A percentile compares a stretch with the other conserved stretches of the same genome.
phyloP scores from a whole-genome alignment of 2,329 filamentous ascomycete species.

The Trichophyton benhamiae region DNA sequence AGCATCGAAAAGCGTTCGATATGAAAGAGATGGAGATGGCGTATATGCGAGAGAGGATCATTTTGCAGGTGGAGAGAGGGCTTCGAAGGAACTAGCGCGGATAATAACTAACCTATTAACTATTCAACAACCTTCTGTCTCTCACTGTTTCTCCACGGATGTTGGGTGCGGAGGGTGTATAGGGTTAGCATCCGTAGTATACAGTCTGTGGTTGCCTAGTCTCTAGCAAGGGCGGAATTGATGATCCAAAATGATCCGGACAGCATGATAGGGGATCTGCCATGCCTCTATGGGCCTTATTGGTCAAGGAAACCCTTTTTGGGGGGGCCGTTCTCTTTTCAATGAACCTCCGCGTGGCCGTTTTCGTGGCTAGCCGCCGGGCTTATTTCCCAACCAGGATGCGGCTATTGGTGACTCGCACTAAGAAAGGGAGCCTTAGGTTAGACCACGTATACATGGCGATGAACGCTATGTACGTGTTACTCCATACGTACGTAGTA shows the following conservation, averaged over 20 bases:
- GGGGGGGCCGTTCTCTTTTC: not conserved
- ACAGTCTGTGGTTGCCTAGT: not conserved
- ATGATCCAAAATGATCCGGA: not conserved
- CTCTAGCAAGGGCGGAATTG: not conserved
- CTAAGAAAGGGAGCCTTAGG: not conserved
- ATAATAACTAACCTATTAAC: not conserved
- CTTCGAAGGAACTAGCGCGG: not conserved
- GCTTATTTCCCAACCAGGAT: not conserved
- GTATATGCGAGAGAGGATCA: not conserved
- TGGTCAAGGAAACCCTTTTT: not conserved
- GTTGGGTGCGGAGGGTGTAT: not conserved
- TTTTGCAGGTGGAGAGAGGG: not conserved
- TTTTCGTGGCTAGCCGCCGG: not conserved
- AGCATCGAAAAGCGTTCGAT: not conserved
- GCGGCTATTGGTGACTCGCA: not conserved
- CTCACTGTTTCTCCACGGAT: not conserved
- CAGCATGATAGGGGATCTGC: not conserved
- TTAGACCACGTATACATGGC: not conserved
- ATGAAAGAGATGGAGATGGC: not conserved
- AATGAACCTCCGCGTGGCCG: not conserved
- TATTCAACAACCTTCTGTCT: not conserved
- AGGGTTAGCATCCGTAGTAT: not conserved
- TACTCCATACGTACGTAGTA: not conserved
- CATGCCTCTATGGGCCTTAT: not conserved
- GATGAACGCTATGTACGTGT: not conserved